Percentiles rank a stretch among this genome's conserved stretches.
These are phyloP conservation scores for Scheffersomyces lignicola DNA, from an alignment of 1,139 yeast species.

Conservation along the genomic window DNA sequence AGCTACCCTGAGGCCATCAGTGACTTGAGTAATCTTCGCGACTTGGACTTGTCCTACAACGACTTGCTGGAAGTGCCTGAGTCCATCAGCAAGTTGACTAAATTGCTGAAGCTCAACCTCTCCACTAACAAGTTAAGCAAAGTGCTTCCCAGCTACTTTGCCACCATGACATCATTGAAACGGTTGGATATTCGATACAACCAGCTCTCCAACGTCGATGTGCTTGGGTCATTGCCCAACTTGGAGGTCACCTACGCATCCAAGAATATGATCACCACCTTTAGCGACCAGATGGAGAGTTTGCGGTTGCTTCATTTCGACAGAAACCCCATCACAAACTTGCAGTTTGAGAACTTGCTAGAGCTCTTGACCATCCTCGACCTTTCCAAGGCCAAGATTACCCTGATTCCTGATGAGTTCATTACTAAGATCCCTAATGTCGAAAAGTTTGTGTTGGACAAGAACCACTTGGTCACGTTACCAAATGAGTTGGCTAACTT, in stretches of 20 bases:
- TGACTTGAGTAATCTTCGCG: slow-evolving; percentile 57
- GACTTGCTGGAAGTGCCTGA: slow-evolving; percentile 61
- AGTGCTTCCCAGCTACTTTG: slow-evolving; percentile 54
- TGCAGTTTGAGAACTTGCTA: slow-evolving; percentile 58
- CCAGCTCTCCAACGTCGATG: slow-evolving; percentile 61
- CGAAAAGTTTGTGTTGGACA: slow-evolving; percentile 75
- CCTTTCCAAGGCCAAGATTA: slow-evolving; percentile 77
- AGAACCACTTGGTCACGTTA: slow-evolving; percentile 76
- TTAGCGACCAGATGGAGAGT: slow-evolving; percentile 60
- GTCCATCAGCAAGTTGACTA: slow-evolving; percentile 57
- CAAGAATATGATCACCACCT: slow-evolving; percentile 74
- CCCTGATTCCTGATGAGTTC: slow-evolving; percentile 68
- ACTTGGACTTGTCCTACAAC: slow-evolving; percentile 83
- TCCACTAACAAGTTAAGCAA: slow-evolving; percentile 72
- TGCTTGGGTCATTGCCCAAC: slow-evolving; percentile 61
- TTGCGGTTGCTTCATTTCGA: slow-evolving; percentile 55
- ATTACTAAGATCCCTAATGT: slow-evolving; percentile 62
- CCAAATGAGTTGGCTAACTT: slow-evolving; percentile 71
- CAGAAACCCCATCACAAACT: slow-evolving; percentile 76
- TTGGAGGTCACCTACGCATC: slow-evolving; percentile 75
- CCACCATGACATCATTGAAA: slow-evolving; percentile 55
- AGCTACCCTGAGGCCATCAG: slow-evolving; percentile 71
- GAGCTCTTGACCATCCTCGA: slow-evolving; percentile 70
- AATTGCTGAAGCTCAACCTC: slow-evolving; percentile 67
- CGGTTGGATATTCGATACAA: slow-evolving; percentile 82